phyloP scores from a whole-genome alignment of 2,329 filamentous ascomycete genomes.

The Pseudonectria foliicola region DNA sequence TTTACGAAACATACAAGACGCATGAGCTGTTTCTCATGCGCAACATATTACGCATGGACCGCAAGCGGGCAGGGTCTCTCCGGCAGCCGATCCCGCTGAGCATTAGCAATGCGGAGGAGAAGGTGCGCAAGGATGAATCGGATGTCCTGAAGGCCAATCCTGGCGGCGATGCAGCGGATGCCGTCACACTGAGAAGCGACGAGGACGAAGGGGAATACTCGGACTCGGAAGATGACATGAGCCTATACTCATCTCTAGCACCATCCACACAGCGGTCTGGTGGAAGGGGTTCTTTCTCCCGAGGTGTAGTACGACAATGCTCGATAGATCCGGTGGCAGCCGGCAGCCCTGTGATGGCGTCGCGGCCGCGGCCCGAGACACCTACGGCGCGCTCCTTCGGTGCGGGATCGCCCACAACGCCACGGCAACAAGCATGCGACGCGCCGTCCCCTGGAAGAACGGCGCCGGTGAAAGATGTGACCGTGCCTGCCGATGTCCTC shows the following conservation, averaged over 20 bases:
- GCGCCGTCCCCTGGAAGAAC: conserved; percentile 1
- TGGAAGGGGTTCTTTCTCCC: conserved; percentile 10
- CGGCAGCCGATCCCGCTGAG: conserved; percentile 16
- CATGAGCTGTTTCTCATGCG: conserved; percentile 35
- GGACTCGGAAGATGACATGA: conserved; percentile 19
- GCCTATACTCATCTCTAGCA: conserved; percentile 14
- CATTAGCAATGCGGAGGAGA: conserved; percentile 25
- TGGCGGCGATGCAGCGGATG: conserved; percentile 20
- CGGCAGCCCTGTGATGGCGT: conserved; percentile 13
- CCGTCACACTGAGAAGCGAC: conserved; percentile 23
- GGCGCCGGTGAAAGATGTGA: conserved; percentile 6
- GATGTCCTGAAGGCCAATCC: conserved; percentile 23
- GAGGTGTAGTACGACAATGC: conserved; percentile 5
- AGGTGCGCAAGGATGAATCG: conserved; percentile 25
- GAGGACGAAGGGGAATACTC: conserved; percentile 20
- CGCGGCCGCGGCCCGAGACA: conserved; percentile 12
- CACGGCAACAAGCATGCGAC: conserved; percentile 10
- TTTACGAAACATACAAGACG: conserved; percentile 39
- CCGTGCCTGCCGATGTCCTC: conserved; percentile 9
- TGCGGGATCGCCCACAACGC: conserved; percentile 13
- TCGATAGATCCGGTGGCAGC: conserved; percentile 10
- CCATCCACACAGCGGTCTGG: conserved; percentile 9
- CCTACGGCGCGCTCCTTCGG: conserved; percentile 13
- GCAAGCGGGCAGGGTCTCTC: conserved; percentile 11
- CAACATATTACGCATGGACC: conserved; percentile 26